Evolutionary conservation across 1,284 basidiomycete genomes (phyloP).

Genomic region (Puccinia novopanici): DNA sequence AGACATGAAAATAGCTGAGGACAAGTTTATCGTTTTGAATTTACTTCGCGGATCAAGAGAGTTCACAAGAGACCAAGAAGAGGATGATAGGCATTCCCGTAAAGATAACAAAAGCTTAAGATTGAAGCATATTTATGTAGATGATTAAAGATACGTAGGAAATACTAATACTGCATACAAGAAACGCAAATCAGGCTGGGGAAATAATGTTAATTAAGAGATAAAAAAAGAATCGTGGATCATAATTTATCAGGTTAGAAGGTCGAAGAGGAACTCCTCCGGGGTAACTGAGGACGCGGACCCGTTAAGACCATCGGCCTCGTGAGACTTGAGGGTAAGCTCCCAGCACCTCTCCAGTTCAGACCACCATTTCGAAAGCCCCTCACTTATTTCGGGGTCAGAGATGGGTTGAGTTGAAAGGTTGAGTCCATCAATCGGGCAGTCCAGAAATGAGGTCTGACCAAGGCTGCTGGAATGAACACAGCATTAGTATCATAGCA

Average conservation of each 20-base stretch:
- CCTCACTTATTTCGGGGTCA: slow-evolving; percentile 6
- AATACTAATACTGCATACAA: slow-evolving; percentile 3
- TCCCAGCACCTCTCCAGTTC: slow-evolving; percentile 19
- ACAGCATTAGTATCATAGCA: too few species aligned
- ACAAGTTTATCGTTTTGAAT: not conserved
- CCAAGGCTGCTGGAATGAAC: not conserved
- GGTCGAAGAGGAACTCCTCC: slow-evolving; percentile 17
- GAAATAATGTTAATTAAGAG: not conserved
- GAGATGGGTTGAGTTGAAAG: slow-evolving; percentile 10
- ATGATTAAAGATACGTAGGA: not conserved
- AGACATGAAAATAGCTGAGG: not conserved
- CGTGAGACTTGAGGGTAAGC: not conserved
- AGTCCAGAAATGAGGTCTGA: not conserved
- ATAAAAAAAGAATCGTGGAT: not conserved
- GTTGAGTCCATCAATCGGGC: slow-evolving; percentile 5
- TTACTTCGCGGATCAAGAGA: not conserved
- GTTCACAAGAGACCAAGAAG: slow-evolving; percentile 18
- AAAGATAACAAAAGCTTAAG: too few species aligned
- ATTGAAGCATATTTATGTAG: not conserved
- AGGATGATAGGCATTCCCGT: too few species aligned
- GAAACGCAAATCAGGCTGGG: not conserved
- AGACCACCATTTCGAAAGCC: slow-evolving; percentile 9
- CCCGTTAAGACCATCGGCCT: not conserved
- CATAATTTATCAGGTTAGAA: not conserved
- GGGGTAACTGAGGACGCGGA: not conserved